Base-by-base conservation (phyloP, 768 basidiomycete species). In the Leucocoprinus sp. region DNA sequence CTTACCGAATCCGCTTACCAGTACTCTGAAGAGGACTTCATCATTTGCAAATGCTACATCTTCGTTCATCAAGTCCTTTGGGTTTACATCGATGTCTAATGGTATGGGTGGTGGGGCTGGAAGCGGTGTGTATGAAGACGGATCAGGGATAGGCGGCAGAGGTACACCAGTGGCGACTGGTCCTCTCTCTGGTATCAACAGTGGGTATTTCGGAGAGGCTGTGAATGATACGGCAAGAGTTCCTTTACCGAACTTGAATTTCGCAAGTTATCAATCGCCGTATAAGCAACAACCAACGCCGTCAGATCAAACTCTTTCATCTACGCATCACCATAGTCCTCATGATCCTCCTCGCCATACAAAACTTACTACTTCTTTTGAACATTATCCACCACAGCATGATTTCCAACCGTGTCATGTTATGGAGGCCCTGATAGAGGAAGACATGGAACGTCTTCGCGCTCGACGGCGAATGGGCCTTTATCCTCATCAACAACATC, bases 391-490 rank as follows among this genome's bases (percentile, higher is more conserved):
- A 4, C 38, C n/a, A 18, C 36, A 42, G 6, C n/a, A 48, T 5
- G 76, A 80, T 43, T 91, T 84, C 56, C 57, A 72, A 29, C 79
- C 90, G 2, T 82, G 78, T 9, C 75, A 87, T 54, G 87, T 92
- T 17, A 87, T 96, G 68, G 84, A 90, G 51, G 85, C 85, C 0
- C 67, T 98, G 22, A 87, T 92, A 60, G 89, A 91, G 55, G 92
- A 95, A 57, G 95, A 98, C 55, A 89, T 95, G 85, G 90, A 95
- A 50, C 78, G 95, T 3, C 58, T 97, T 28, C 69, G 82, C 17
- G 83, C 88, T 24, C 75, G 90, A 18, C 68, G 85, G 52, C 70
- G 68, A 37, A 56, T 61, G 4, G 67, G 64, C 1, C 51, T 59
- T 18, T 64, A 76, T 38, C 57, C 66, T 7, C 31, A 31, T 31